Conservation (phyloP, 352 stramenopile species). For the Elongisporangium undulatum region DNA sequence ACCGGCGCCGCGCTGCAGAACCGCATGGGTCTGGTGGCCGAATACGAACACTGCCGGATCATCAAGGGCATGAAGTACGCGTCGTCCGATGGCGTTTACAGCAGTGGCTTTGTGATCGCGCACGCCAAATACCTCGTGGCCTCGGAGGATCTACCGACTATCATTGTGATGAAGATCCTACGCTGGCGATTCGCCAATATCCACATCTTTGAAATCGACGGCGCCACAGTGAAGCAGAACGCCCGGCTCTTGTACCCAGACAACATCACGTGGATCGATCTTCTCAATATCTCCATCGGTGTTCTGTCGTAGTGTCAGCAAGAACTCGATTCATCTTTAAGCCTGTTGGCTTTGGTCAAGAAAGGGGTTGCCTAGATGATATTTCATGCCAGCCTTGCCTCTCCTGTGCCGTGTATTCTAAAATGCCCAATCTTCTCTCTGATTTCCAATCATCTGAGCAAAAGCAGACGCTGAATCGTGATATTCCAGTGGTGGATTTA, state of each 20-base stretch:
- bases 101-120: constrained; percentile 35
- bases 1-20: constrained; percentile 25
- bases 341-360: too few relatives aligned
- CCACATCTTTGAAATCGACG: constrained; percentile 38
- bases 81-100: constrained; percentile 33
- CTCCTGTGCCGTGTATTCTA: too few relatives aligned
- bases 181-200: constrained; percentile 25
- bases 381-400: too few relatives aligned
- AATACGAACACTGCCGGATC: constrained; percentile 31
- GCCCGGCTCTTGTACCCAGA: constrained; percentile 33
- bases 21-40: constrained; percentile 17
- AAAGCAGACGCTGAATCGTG: too few relatives aligned
- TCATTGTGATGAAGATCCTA: constrained; percentile 29
- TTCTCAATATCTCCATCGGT: constrained; percentile 29
- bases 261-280: constrained; percentile 28
- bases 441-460: too few relatives aligned
- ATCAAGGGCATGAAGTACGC: constrained; percentile 46
- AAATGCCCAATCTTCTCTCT: too few relatives aligned
- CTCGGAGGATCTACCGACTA: constrained; percentile 24
- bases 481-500: too few relatives aligned
- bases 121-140: constrained; percentile 39
- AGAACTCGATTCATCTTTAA: too few relatives aligned
- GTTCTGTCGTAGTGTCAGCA: constrained; percentile 13
- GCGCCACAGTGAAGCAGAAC: constrained; percentile 28
- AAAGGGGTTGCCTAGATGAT: too few relatives aligned